Evolutionary conservation across 2,329 filamentous ascomycete species (phyloP).

Genomic region (Stromatinia cepivora): DNA sequence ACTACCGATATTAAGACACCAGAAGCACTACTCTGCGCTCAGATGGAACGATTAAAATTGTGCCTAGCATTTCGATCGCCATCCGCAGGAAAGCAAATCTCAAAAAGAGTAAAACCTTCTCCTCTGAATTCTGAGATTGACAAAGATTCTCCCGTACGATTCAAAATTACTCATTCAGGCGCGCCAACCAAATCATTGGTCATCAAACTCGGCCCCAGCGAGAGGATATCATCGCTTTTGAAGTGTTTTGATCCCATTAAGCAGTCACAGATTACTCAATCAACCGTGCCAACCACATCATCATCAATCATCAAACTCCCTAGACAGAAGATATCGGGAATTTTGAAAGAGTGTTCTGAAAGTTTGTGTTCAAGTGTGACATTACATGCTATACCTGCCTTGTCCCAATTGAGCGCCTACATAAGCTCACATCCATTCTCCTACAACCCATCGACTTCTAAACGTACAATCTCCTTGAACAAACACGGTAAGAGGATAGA

Average conservation of each 20-base stretch:
- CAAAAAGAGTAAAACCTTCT: not conserved
- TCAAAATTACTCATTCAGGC: not conserved
- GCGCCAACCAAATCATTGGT: not conserved
- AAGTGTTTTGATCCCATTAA: not conserved
- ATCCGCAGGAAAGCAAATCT: not conserved
- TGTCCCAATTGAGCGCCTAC: constrained; percentile 6
- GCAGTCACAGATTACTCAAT: not conserved
- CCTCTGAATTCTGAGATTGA: not conserved
- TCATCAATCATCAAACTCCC: not conserved
- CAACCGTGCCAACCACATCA: too few species aligned
- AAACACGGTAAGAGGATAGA: not conserved
- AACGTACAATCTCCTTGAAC: not conserved
- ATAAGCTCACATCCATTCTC: constrained; percentile 2
- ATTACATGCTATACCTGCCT: constrained; percentile 1
- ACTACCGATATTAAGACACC: constrained; percentile 29
- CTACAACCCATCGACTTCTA: not conserved
- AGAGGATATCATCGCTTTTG: not conserved
- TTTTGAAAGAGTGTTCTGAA: constrained; percentile 4
- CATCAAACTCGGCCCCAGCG: not conserved
- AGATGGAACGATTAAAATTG: constrained; percentile 32
- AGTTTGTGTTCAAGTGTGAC: not conserved
- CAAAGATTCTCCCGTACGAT: not conserved
- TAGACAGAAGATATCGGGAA: not conserved
- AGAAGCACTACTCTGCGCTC: constrained; percentile 25
- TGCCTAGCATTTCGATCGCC: constrained; percentile 28